These are phyloP conservation scores for Talaromyces proteolyticus DNA, from an alignment of 495 filamentous ascomycete genomes.

Conservation along the genomic window DNA sequence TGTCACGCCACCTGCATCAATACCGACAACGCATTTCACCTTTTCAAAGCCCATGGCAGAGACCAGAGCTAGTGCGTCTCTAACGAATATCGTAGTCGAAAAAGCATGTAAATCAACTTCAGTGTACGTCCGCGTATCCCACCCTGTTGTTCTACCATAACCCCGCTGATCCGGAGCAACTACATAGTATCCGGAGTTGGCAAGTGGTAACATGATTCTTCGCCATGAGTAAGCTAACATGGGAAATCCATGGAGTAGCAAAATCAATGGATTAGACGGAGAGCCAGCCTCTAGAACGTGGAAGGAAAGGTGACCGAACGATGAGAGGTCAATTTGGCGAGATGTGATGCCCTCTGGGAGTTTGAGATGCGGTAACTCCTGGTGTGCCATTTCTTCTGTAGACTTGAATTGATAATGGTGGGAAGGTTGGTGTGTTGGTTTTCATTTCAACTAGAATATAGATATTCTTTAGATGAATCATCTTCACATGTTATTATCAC, in stretches of 20 bases:
- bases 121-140: slow-evolving; percentile 45
- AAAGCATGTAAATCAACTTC: slow-evolving; percentile 52
- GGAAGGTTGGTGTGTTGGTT: too few species aligned
- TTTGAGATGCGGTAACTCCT: slow-evolving; percentile 21
- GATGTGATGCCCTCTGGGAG: slow-evolving; percentile 46
- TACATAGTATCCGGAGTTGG: slow-evolving; percentile 52
- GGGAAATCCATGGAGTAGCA: slow-evolving; percentile 64
- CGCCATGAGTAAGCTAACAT: slow-evolving; percentile 69
- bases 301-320: slow-evolving; percentile 44
- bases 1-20: slow-evolving; percentile 60
- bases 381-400: background rate
- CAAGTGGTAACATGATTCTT: slow-evolving; percentile 50
- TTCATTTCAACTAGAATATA: too few species aligned
- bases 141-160: slow-evolving; percentile 60
- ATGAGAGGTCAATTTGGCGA: slow-evolving; percentile 40
- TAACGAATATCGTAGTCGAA: slow-evolving; percentile 51
- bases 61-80: slow-evolving; percentile 56
- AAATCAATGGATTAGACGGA: slow-evolving; percentile 46
- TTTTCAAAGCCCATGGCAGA: slow-evolving; percentile 52
- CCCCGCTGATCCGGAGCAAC: slow-evolving; percentile 65
- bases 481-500: slow-evolving; percentile 7
- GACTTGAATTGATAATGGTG: background rate
- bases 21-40: slow-evolving; percentile 55
- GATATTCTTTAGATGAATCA: too few species aligned
- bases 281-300: slow-evolving; percentile 56